phyloP scores from a whole-genome alignment of 371 early-diverging fungal genomes.

The Nematocida ausubeli region DNA sequence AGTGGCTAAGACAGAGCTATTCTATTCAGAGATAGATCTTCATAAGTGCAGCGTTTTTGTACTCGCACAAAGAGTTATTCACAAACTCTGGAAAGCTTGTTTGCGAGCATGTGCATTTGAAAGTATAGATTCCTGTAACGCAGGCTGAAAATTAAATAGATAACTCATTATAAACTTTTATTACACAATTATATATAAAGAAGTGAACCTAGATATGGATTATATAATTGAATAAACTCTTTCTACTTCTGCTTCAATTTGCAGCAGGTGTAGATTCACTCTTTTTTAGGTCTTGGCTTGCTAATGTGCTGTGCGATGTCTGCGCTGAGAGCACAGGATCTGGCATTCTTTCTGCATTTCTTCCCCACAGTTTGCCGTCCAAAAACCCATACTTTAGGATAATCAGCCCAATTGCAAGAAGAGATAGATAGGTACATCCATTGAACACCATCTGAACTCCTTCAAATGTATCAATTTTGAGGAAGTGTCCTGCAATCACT shows the following conservation, averaged over 20 bases:
- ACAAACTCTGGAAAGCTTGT: too few relatives aligned
- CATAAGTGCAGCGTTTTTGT: too few relatives aligned
- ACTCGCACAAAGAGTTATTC: too few relatives aligned
- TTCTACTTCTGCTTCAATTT: neutral
- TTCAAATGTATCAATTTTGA: slow-evolving; percentile 18
- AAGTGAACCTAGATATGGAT: neutral
- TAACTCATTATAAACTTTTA: too few relatives aligned
- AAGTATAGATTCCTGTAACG: too few relatives aligned
- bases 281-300: neutral
- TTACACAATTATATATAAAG: neutral
- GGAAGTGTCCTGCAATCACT: slow-evolving; percentile 57
- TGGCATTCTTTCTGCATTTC: slow-evolving; percentile 10
- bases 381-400: slow-evolving; percentile 62
- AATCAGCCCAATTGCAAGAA: slow-evolving; percentile 56
- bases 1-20: too few relatives aligned
- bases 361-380: slow-evolving; percentile 56
- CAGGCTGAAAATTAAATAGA: too few relatives aligned
- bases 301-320: neutral
- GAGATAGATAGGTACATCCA: slow-evolving; percentile 52
- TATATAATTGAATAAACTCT: neutral
- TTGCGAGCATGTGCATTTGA: too few relatives aligned
- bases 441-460: slow-evolving; percentile 30
- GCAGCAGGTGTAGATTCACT: neutral
- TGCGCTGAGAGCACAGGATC: neutral
- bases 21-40: too few relatives aligned